phyloP scores from a whole-genome alignment of 176 grass and related monocot species.

The Eleusine coracana region DNA sequence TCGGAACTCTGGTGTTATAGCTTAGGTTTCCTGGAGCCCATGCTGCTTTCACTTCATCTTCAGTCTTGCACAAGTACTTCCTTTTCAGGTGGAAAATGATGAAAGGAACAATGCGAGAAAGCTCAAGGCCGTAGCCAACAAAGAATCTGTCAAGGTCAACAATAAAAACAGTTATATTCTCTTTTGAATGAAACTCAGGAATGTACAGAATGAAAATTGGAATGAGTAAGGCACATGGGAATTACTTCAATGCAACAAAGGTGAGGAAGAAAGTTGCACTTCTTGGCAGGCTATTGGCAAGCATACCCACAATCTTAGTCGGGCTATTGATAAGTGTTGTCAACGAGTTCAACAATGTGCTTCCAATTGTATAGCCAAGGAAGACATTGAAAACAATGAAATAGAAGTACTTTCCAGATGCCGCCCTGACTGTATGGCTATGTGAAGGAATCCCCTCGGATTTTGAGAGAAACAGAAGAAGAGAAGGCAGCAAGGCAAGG shows the following conservation, averaged over 20 bases:
- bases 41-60: constrained; percentile 75
- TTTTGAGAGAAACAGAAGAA: constrained; percentile 86
- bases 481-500: constrained; percentile 72
- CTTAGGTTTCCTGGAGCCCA: constrained; percentile 77
- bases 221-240: constrained; percentile 7
- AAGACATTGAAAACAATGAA: constrained; percentile 96
- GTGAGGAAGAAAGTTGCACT: constrained; percentile 92
- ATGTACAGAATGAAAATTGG: background rate
- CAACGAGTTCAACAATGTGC: constrained; percentile 51
- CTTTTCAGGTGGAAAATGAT: constrained; percentile 94
- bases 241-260: constrained; percentile 91
- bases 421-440: constrained; percentile 64
- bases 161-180: constrained; percentile 34
- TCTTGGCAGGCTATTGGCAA: constrained; percentile 59
- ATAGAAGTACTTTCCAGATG: constrained; percentile 93
- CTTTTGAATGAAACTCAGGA: constrained; percentile 22
- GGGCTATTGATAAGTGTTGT: constrained; percentile 47
- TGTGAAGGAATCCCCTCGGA: constrained; percentile 69
- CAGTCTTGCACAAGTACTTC: constrained; percentile 95
- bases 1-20: constrained; percentile 76
- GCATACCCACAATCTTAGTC: constrained; percentile 10
- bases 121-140: constrained; percentile 92
- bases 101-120: constrained; percentile 85
- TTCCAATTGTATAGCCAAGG: constrained; percentile 54
- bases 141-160: constrained; percentile 70